A percentile compares a stretch with the other conserved stretches of the same genome.
Evolutionary conservation across 805 yeast genomes (phyloP).

Genomic region (Blastobotrys attinorum): DNA sequence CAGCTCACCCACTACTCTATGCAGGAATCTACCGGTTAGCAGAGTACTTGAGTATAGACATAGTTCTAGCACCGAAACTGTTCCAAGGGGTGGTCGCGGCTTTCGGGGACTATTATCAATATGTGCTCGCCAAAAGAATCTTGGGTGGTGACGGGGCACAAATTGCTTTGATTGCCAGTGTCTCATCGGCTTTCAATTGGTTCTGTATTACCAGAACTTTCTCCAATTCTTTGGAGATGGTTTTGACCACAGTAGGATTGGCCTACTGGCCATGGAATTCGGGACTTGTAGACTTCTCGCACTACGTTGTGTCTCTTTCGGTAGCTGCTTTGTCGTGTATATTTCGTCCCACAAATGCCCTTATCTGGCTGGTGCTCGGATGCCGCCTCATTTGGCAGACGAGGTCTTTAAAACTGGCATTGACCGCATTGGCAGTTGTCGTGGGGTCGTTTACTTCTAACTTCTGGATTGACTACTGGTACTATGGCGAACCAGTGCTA

Average conservation of each 20-base stretch:
- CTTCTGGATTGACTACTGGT: constrained; percentile 45
- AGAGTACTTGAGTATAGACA: constrained; percentile 28
- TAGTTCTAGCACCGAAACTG: constrained; percentile 51
- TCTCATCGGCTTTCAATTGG: constrained; percentile 74
- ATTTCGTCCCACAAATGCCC: constrained; percentile 75
- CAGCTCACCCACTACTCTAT: constrained; percentile 71
- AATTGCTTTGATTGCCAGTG: constrained; percentile 41
- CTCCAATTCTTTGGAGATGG: constrained; percentile 74
- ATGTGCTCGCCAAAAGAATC: constrained; percentile 37
- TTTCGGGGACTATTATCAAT: constrained; percentile 56
- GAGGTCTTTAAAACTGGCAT: constrained; percentile 12
- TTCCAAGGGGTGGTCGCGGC: constrained; percentile 65
- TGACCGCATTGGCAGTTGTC: constrained; percentile 20
- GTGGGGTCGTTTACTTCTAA: constrained; percentile 32
- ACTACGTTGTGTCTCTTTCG: constrained; percentile 33
- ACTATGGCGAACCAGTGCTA: constrained; percentile 44
- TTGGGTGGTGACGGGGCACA: constrained; percentile 18
- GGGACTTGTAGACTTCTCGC: constrained; percentile 15
- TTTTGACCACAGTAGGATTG: constrained; percentile 58
- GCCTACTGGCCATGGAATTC: constrained; percentile 60
- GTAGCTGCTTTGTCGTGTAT: constrained; percentile 59
- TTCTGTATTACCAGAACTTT: constrained; percentile 74
- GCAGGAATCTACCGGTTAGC: constrained; percentile 36
- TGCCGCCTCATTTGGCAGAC: constrained; percentile 15
- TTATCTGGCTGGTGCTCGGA: constrained; percentile 70